Conservation (phyloP, 306 rosid species). For the Lathyrus oleraceus region DNA sequence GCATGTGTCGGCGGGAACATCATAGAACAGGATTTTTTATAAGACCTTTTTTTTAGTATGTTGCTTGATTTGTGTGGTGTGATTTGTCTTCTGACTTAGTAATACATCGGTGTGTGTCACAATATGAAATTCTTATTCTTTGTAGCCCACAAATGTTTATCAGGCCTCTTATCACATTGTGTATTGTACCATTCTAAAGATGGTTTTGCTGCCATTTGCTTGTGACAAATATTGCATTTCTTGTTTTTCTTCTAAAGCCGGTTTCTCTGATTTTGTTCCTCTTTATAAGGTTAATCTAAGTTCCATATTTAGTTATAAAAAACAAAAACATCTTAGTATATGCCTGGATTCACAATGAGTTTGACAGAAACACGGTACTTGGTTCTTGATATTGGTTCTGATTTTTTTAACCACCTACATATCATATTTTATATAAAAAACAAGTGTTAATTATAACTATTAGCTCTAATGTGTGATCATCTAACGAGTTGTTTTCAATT, state of each 20-base stretch:
- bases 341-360: no score
- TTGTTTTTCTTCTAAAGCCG: slow-evolving; percentile 11
- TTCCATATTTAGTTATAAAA: background rate
- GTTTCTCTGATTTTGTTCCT: background rate
- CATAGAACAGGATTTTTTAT: slow-evolving; percentile 28
- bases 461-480: background rate
- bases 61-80: slow-evolving; percentile 47
- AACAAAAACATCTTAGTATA: no score
- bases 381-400: no score
- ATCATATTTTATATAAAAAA: no score
- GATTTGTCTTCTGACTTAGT: slow-evolving; percentile 37
- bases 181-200: slow-evolving; percentile 22
- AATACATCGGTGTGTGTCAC: slow-evolving; percentile 33
- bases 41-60: slow-evolving; percentile 29
- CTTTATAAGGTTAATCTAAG: background rate
- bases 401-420: no score
- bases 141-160: slow-evolving; percentile 31
- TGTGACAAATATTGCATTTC: slow-evolving; percentile 2
- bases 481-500: background rate
- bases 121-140: slow-evolving; percentile 42
- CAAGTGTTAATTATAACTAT: no score
- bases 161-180: slow-evolving; percentile 20
- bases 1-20: slow-evolving; percentile 32
- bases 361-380: no score
- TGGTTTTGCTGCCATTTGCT: slow-evolving; percentile 25